Conservation (phyloP, 2,329 filamentous ascomycete genomes). For the Capronia americana region DNA sequence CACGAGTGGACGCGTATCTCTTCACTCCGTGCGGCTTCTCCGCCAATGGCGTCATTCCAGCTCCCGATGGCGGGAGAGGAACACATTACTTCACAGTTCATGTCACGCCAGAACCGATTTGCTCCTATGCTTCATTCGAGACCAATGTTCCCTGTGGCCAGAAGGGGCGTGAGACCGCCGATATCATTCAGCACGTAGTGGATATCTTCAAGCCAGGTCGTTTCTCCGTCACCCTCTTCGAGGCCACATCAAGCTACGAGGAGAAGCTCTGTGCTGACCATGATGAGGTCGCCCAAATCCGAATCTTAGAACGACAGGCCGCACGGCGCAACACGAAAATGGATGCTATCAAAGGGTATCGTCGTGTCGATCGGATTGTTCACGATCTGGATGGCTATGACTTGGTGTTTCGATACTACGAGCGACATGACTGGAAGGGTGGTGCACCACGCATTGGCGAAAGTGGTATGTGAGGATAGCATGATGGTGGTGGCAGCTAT, state of each 20-base stretch:
- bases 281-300: constrained; percentile 45
- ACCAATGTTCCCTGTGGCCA: constrained; percentile 93
- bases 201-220: constrained; percentile 96
- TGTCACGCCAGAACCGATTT: constrained; percentile 95
- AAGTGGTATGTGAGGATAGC: constrained; percentile 1
- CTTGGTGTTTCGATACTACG: constrained; percentile 94
- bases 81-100: constrained; percentile 98
- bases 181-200: constrained; percentile 92
- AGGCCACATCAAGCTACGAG: constrained; percentile 71
- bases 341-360: constrained; percentile 84
- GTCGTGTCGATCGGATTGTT: constrained; percentile 89
- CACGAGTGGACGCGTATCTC: constrained; percentile 91
- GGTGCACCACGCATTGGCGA: constrained; percentile 69
- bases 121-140: constrained; percentile 97
- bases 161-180: constrained; percentile 83
- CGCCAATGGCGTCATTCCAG: constrained; percentile 92
- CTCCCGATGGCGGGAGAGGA: constrained; percentile 64
- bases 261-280: constrained; percentile 46
- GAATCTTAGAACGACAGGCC: constrained; percentile 53
- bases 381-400: constrained; percentile 98
- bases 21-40: constrained; percentile 98
- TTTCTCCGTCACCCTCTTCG: constrained; percentile 95
- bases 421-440: constrained; percentile 80
- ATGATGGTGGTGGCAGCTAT: not conserved
- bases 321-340: constrained; percentile 61